Evolutionary conservation across 2,329 filamentous ascomycete species (phyloP).

Genomic region (Exserohilum turcica): DNA sequence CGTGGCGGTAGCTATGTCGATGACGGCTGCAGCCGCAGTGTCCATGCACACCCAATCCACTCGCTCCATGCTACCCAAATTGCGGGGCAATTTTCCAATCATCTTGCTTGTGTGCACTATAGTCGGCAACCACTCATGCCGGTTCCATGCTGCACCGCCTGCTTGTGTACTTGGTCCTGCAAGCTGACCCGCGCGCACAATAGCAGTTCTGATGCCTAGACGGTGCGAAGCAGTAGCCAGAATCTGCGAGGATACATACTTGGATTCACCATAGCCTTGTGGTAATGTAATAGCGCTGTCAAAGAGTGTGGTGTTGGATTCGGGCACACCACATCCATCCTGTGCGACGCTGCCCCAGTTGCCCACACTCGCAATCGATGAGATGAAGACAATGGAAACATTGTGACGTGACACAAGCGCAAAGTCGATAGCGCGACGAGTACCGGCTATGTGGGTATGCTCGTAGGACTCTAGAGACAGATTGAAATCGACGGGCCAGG

Average conservation of each 20-base stretch:
- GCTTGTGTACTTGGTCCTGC: slow-evolving; percentile 29
- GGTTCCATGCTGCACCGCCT: slow-evolving; percentile 31
- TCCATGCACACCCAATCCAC: slow-evolving; percentile 38
- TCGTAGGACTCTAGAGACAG: slow-evolving; percentile 25
- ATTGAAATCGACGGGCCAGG: slow-evolving; percentile 63
- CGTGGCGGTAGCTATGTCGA: slow-evolving; percentile 3
- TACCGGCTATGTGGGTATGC: slow-evolving; percentile 16
- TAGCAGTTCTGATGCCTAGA: slow-evolving; percentile 26
- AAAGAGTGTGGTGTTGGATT: slow-evolving; percentile 29
- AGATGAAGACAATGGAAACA: slow-evolving; percentile 46
- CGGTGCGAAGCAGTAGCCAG: slow-evolving; percentile 35
- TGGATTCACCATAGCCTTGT: slow-evolving; percentile 49
- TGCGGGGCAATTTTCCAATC: slow-evolving; percentile 29
- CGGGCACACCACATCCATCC: slow-evolving; percentile 10
- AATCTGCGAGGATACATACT: slow-evolving; percentile 44
- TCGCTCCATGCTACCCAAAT: slow-evolving; percentile 14
- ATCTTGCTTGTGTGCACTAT: slow-evolving; percentile 27
- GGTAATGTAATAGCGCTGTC: slow-evolving; percentile 37
- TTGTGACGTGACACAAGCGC: slow-evolving; percentile 2
- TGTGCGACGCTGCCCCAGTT: slow-evolving; percentile 9
- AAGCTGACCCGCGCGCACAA: slow-evolving; percentile 40
- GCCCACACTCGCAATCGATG: slow-evolving; percentile 44
- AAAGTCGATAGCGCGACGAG: slow-evolving; percentile 15
- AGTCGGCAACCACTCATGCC: slow-evolving; percentile 36
- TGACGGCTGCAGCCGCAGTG: not conserved